phyloP scores from a whole-genome alignment of 805 yeast species.

The Cyberlindnera mycetangii region DNA sequence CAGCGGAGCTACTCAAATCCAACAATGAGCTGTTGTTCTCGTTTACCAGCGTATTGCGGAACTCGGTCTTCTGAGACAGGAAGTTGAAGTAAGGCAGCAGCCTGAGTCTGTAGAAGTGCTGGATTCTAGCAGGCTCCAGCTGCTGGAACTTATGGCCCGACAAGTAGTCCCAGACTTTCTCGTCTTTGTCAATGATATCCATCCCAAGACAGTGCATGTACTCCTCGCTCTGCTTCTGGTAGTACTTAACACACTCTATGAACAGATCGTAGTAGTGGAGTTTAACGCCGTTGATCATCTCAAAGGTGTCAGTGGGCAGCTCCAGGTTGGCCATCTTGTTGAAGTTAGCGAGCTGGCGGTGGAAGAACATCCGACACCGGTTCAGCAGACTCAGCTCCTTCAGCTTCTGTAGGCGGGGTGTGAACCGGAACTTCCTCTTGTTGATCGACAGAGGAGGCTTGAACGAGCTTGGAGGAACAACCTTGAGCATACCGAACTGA shows the following conservation, averaged over 20 bases:
- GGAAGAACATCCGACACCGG: constrained; percentile 60
- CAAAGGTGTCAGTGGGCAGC: constrained; percentile 15
- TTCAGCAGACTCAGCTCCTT: constrained; percentile 62
- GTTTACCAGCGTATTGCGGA: constrained; percentile 20
- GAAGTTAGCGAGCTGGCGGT: constrained; percentile 58
- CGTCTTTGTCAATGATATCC: constrained; percentile 16
- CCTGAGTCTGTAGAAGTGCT: constrained; percentile 25
- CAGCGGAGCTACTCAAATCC: too few species aligned
- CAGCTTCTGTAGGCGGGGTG: constrained; percentile 64
- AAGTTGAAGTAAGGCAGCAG: constrained; percentile 34
- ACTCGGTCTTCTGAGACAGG: constrained; percentile 26
- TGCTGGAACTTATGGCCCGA: constrained; percentile 13
- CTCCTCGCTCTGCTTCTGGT: constrained; percentile 8
- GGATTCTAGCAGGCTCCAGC: not conserved
- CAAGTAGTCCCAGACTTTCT: constrained; percentile 29
- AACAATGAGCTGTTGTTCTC: constrained; percentile 35
- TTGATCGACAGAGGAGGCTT: constrained; percentile 54
- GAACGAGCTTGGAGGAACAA: constrained; percentile 57
- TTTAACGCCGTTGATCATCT: constrained; percentile 12
- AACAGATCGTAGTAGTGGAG: constrained; percentile 39
- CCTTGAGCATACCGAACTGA: constrained; percentile 70
- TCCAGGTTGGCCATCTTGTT: constrained; percentile 39
- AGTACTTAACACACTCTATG: constrained; percentile 31
- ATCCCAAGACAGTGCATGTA: not conserved
- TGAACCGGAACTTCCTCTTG: constrained; percentile 52